Conservation (phyloP, 2,329 filamentous ascomycete genomes). For the Fusarium ramigenum region DNA sequence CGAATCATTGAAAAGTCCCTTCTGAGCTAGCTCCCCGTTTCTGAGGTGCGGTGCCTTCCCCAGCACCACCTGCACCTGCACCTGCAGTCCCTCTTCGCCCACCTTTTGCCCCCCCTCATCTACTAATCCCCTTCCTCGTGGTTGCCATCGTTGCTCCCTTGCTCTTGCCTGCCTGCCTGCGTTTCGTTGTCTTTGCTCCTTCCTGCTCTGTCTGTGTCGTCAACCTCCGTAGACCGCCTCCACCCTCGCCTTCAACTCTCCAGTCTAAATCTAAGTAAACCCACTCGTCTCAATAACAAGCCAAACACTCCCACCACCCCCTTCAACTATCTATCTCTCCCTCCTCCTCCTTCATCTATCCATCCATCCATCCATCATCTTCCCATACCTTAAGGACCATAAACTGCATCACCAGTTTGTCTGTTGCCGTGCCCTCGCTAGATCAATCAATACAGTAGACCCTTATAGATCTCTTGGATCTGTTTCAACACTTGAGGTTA, state of each 20-base stretch:
- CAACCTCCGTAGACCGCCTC: slow-evolving; percentile 44
- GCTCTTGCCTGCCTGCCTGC: slow-evolving; percentile 23
- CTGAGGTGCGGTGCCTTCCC: slow-evolving; percentile 23
- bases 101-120: slow-evolving; percentile 34
- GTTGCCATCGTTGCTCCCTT: slow-evolving; percentile 36
- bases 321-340: slow-evolving; percentile 26
- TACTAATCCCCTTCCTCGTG: slow-evolving; percentile 31
- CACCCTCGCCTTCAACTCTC: slow-evolving; percentile 33
- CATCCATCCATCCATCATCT: not conserved
- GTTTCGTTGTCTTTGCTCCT: slow-evolving; percentile 4
- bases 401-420: slow-evolving; percentile 4
- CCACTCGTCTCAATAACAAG: slow-evolving; percentile 38
- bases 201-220: slow-evolving; percentile 30
- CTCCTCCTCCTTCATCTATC: slow-evolving; percentile 11
- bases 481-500: slow-evolving; percentile 24
- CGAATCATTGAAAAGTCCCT: slow-evolving; percentile 37
- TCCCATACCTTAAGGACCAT: not conserved
- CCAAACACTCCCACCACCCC: slow-evolving; percentile 32
- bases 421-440: slow-evolving; percentile 19
- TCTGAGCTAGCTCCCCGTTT: slow-evolving; percentile 33
- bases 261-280: slow-evolving; percentile 17
- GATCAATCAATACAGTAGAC: slow-evolving; percentile 26
- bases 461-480: slow-evolving; percentile 30
- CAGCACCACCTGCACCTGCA: slow-evolving; percentile 24
- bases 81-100: slow-evolving; percentile 28